Evolutionary conservation across 164 flowering plant genomes (phyloP).

Genomic region (Warburgia ugandensis): DNA sequence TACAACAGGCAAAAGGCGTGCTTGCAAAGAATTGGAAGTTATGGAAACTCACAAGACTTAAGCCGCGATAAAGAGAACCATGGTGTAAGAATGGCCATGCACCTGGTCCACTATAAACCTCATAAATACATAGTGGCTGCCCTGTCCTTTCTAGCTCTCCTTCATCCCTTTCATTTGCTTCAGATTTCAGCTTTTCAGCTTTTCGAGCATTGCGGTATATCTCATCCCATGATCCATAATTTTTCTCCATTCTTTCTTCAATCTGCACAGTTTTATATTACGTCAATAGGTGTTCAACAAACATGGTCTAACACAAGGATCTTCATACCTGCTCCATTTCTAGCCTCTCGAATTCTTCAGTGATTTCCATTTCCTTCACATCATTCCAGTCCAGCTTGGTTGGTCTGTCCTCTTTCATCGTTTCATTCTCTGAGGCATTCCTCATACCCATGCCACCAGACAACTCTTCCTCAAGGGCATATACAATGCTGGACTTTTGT

Average conservation of each 20-base stretch:
- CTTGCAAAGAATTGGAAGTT: neutral
- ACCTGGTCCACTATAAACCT: constrained; percentile 77
- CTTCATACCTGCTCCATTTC: constrained; percentile 73
- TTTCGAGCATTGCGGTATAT: constrained; percentile 78
- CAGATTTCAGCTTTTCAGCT: constrained; percentile 73
- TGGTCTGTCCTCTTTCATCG: constrained; percentile 35
- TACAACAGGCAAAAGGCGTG: too few relatives aligned
- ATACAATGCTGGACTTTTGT: constrained; percentile 37
- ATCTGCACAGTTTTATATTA: constrained; percentile 39
- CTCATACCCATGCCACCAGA: constrained; percentile 9
- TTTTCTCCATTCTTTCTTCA: constrained; percentile 73
- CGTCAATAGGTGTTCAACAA: constrained; percentile 10
- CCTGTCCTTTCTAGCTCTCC: constrained; percentile 98
- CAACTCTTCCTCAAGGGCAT: constrained; percentile 52
- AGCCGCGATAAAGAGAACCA: constrained; percentile 93
- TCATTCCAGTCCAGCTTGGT: constrained; percentile 59
- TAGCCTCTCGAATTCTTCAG: constrained; percentile 64
- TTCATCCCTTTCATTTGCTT: constrained; percentile 89
- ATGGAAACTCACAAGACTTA: constrained; percentile 77
- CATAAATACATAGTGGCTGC: constrained; percentile 85
- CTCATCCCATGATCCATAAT: constrained; percentile 69
- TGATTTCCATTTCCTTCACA: constrained; percentile 45
- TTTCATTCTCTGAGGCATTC: constrained; percentile 30
- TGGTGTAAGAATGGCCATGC: constrained; percentile 91
- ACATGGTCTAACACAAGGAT: neutral